Evolutionary conservation across 2,329 filamentous ascomycete species (phyloP).

Genomic region (Aspergillus melleus): DNA sequence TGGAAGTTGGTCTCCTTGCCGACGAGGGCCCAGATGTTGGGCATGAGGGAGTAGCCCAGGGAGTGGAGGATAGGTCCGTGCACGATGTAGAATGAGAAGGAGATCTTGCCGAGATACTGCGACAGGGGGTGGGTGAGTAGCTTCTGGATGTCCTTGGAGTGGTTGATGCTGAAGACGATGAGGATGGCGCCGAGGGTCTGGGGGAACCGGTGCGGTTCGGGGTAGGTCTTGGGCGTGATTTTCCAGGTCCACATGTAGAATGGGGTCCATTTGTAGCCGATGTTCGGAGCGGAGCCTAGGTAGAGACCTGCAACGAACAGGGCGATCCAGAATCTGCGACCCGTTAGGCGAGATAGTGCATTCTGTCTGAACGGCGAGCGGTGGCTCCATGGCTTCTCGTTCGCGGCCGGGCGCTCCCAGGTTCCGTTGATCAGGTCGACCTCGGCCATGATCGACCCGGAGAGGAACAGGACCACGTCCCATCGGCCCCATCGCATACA

Average conservation of each 20-base stretch:
- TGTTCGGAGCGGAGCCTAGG: constrained; percentile 44
- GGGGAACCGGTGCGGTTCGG: constrained; percentile 46
- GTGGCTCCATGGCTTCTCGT: constrained; percentile 19
- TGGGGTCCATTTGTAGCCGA: constrained; percentile 41
- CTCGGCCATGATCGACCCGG: constrained; percentile 46
- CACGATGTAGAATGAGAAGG: constrained; percentile 50
- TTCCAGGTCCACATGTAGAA: constrained; percentile 42
- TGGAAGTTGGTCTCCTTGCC: constrained; percentile 41
- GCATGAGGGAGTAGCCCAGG: constrained; percentile 46
- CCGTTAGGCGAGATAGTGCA: constrained; percentile 21
- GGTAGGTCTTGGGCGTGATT: constrained; percentile 42
- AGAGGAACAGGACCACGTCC: constrained; percentile 45
- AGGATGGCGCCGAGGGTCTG: constrained; percentile 45
- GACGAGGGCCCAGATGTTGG: constrained; percentile 40
- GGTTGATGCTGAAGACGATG: constrained; percentile 45
- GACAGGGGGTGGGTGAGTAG: constrained; percentile 43
- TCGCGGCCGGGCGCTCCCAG: constrained; percentile 30
- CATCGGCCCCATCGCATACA: constrained; percentile 46
- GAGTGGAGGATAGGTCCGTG: constrained; percentile 47
- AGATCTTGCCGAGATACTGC: constrained; percentile 50
- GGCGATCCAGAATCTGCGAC: constrained; percentile 36
- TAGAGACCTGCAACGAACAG: constrained; percentile 44
- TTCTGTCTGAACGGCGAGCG: constrained; percentile 14
- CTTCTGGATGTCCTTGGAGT: constrained; percentile 41
- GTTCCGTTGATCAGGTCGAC: constrained; percentile 42